A percentile compares a stretch with the other conserved stretches of the same genome.
Evolutionary conservation across 2,329 filamentous ascomycete genomes (phyloP).

Genomic region (Diaporthe batatas): DNA sequence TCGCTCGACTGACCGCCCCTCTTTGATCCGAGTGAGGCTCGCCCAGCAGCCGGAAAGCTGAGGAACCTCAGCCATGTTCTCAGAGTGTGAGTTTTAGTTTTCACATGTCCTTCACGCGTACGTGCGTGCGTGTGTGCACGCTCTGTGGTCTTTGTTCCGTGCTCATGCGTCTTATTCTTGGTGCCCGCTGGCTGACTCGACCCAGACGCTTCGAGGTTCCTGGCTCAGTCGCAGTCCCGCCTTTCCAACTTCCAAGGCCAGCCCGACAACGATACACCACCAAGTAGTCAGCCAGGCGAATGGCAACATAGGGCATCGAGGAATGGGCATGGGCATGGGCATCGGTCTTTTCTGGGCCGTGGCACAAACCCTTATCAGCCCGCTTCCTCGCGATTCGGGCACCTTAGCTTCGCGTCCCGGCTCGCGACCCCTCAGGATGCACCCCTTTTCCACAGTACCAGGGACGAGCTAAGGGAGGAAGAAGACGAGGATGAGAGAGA

Average conservation of each 20-base stretch:
- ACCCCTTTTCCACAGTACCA: constrained; percentile 92
- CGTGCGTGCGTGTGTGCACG: neutral
- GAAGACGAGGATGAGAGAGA: constrained; percentile 94
- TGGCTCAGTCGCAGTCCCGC: constrained; percentile 95
- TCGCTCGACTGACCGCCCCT: constrained; percentile 24
- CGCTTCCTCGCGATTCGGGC: constrained; percentile 78
- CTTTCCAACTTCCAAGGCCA: constrained; percentile 77
- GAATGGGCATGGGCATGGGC: constrained; percentile 45
- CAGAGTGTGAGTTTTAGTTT: constrained; percentile 79
- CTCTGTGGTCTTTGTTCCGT: neutral
- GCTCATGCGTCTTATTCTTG: neutral
- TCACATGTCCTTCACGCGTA: neutral
- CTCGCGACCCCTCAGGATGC: constrained; percentile 81
- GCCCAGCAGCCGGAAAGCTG: constrained; percentile 29
- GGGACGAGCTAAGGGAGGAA: constrained; percentile 91
- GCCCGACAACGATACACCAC: constrained; percentile 60
- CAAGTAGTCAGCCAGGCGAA: constrained; percentile 52
- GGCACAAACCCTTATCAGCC: constrained; percentile 83
- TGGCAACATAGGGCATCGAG: constrained; percentile 53
- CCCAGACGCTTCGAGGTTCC: constrained; percentile 93
- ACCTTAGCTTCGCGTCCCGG: constrained; percentile 80
- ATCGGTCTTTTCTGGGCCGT: constrained; percentile 58
- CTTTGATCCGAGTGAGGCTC: constrained; percentile 31
- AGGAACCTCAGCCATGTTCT: constrained; percentile 74
- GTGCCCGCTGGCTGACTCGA: constrained; percentile 28